phyloP scores from a whole-genome alignment of 1,139 yeast species.

The Cylindricascospora bacillispora region DNA sequence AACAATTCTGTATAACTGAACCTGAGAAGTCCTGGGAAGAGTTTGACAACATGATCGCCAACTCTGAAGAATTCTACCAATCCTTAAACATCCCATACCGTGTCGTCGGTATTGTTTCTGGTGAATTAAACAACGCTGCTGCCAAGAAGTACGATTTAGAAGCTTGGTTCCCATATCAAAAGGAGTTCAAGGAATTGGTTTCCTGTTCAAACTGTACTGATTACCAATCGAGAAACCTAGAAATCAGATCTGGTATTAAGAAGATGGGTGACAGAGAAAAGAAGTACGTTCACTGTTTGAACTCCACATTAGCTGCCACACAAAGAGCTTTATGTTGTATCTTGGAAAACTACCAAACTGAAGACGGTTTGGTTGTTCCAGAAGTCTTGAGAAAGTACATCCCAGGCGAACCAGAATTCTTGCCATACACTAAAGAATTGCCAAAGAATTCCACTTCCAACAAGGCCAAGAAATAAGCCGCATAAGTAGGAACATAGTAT shows the following conservation, averaged over 20 bases:
- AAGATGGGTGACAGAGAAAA: conserved; percentile 91
- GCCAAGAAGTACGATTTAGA: conserved; percentile 97
- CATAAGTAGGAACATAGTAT: background rate
- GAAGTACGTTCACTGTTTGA: conserved; percentile 96
- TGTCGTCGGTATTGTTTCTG: conserved; percentile 95
- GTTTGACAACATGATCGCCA: conserved; percentile 86
- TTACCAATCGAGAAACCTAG: conserved; percentile 96
- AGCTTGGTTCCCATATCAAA: conserved; percentile 99
- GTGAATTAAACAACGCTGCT: conserved; percentile 97
- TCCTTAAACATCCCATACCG: conserved; percentile 89
- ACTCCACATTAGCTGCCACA: conserved; percentile 94
- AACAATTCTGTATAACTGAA: conserved; percentile 89
- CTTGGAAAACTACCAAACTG: conserved; percentile 94
- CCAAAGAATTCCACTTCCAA: conserved; percentile 88
- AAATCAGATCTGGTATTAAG: conserved; percentile 97
- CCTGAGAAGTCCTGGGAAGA: conserved; percentile 98
- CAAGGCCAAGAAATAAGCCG: conserved; percentile 37
- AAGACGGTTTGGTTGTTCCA: conserved; percentile 86
- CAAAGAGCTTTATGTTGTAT: conserved; percentile 97
- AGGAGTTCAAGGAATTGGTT: conserved; percentile 95
- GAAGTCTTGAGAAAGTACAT: conserved; percentile 90
- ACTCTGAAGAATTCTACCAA: conserved; percentile 87
- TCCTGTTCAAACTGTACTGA: conserved; percentile 99
- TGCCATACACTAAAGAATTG: conserved; percentile 80
- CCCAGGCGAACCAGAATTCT: conserved; percentile 96